Evolutionary conservation across 169 alveolate genomes (phyloP), one percentile per base, ranked within the genome.

Genomic region (Plasmodium gonderi): DNA sequence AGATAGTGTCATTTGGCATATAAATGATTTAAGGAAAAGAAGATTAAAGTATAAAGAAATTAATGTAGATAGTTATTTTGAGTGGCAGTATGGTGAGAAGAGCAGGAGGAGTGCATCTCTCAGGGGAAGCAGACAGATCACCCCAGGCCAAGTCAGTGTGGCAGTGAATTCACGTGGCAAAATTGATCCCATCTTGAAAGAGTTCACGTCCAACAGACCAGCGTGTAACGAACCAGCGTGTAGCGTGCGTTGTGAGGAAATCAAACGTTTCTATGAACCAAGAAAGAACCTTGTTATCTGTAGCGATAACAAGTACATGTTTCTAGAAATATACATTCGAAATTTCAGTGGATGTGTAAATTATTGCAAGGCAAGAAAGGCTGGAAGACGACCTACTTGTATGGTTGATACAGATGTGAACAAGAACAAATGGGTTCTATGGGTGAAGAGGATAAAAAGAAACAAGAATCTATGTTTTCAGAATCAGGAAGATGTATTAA

Each of bases 381-480:
- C 51, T 68, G 74, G 72, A 79, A 79, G 82, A 72, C 42, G 82
- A 68, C 94, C 94, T n/a, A 47, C 40, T 9, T 90, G 94, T 68
- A 54, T 90, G 14, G 76, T 90, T 14, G 94, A 90, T 36, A 76
- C 79, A 33, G 82, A 76, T 29, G 51, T 72, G n/a, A 29, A 60
- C 12, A n/a, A 23, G 72, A 77, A 60, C 36, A 90, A 90, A 78
- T 90, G 94, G 94, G 7, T 90, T 12, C 42, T 90, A 64, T 90
- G 94, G 94, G 54, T 90, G 14, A 78, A 90, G 72, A 54, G 94
- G 17, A 77, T 90, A 78, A 79, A 90, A 54, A 65, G 94, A 42
- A 77, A 90, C 11, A 67, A 90, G 80, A 90, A 90, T n/a, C 20
- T 90, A 31, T 23, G 69, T 31, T 90, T 90, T 49, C 49, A 78